A percentile compares a stretch with the other conserved stretches of the same genome.
Conservation (phyloP, 768 basidiomycete genomes). For the Termitomyces sp. region DNA sequence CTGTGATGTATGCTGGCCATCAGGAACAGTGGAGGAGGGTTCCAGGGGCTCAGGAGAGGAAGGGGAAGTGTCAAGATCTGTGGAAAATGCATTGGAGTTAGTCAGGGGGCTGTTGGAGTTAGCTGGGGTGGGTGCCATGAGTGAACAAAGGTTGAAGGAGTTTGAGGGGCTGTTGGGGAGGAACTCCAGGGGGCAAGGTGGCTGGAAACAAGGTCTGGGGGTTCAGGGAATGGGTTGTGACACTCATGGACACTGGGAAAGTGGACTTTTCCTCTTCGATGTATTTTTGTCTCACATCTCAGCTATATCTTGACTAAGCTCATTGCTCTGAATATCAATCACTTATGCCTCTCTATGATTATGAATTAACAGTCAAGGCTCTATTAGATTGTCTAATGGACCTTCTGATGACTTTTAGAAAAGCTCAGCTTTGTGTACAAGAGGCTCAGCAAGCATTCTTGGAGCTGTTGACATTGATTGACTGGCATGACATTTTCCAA, state of each 20-base stretch:
- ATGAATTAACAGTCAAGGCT: background rate
- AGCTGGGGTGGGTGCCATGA: too few species aligned
- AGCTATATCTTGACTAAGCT: background rate
- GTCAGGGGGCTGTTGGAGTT: too few species aligned
- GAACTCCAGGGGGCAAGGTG: too few species aligned
- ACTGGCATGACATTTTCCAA: background rate
- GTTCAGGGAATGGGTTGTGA: too few species aligned
- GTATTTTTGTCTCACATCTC: background rate
- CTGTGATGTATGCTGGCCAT: too few species aligned
- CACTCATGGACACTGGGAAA: background rate
- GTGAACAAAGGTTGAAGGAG: too few species aligned
- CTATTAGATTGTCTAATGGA: background rate
- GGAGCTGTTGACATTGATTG: background rate
- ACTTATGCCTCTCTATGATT: background rate
- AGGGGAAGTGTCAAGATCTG: too few species aligned
- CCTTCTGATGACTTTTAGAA: background rate
- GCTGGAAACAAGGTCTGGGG: too few species aligned
- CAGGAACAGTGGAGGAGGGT: too few species aligned
- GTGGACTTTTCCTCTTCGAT: background rate
- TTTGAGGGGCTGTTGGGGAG: too few species aligned
- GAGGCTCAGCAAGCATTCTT: background rate
- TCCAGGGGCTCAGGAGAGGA: too few species aligned
- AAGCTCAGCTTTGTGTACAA: background rate
- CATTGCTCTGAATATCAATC: background rate
- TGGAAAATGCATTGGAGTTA: too few species aligned